phyloP scores from a whole-genome alignment of 1,139 yeast genomes.

The Blastobotrys illinoisensis region DNA sequence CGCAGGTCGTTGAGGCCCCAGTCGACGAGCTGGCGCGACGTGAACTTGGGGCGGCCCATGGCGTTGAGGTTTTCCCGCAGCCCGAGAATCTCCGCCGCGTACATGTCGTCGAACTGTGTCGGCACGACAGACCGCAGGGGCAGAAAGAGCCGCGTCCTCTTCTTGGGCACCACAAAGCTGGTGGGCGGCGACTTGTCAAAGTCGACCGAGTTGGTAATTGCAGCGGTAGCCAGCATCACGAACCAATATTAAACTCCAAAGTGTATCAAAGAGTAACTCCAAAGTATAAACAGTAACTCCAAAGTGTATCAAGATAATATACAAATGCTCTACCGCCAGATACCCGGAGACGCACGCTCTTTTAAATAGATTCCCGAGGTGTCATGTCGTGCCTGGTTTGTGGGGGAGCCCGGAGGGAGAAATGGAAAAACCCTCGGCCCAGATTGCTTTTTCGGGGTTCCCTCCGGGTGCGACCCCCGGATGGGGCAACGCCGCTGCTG shows the following conservation, averaged over 20 bases:
- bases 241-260: too few relatives aligned
- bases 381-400: not conserved
- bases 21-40: slow-evolving; percentile 52
- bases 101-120: slow-evolving; percentile 45
- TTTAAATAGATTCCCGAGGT: not conserved
- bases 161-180: not conserved
- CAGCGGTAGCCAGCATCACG: not conserved
- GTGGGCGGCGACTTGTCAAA: not conserved
- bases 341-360: not conserved
- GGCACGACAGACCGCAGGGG: slow-evolving; percentile 43
- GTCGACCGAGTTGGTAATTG: not conserved
- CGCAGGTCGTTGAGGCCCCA: slow-evolving; percentile 65
- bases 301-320: too few relatives aligned
- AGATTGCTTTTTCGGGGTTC: not conserved
- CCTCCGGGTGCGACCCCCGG: too few relatives aligned
- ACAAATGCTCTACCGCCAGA: too few relatives aligned
- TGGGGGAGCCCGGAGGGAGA: not conserved
- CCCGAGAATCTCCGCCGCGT: slow-evolving; percentile 43
- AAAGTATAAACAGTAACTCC: too few relatives aligned
- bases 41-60: slow-evolving; percentile 55
- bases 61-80: slow-evolving; percentile 37
- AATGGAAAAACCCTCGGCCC: not conserved
- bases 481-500: too few relatives aligned
- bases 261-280: too few relatives aligned
- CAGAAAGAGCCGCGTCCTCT: not conserved